These are phyloP conservation scores for Dendrostoma leiphaemia DNA, from an alignment of 2,329 filamentous ascomycete genomes.

Conservation along the genomic window DNA sequence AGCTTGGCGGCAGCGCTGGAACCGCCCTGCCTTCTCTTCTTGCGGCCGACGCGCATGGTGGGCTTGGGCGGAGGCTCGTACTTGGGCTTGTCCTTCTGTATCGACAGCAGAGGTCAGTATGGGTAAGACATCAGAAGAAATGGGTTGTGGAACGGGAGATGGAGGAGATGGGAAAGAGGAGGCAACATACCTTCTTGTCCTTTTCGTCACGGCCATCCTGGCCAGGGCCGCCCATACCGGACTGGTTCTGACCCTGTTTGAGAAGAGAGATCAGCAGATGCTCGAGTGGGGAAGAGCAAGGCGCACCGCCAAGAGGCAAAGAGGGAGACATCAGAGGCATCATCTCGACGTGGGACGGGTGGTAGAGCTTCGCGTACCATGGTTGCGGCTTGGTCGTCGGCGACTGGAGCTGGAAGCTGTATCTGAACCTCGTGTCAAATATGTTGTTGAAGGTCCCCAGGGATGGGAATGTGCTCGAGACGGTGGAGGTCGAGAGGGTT, in stretches of 20 bases:
- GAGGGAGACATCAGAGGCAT: no score
- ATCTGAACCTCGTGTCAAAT: no score
- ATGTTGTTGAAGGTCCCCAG: no score
- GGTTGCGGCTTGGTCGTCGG: slow-evolving; percentile 9
- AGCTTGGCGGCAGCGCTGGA: slow-evolving; percentile 95
- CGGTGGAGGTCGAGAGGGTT: no score
- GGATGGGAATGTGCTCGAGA: no score
- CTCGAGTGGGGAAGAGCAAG: background rate
- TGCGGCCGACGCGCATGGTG: slow-evolving; percentile 93
- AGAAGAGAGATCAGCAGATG: slow-evolving; percentile 16
- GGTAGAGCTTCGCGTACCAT: slow-evolving; percentile 25
- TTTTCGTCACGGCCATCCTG: slow-evolving; percentile 80
- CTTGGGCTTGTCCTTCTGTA: slow-evolving; percentile 98
- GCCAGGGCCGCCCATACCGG: slow-evolving; percentile 71
- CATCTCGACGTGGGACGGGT: no score
- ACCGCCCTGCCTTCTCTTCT: slow-evolving; percentile 95
- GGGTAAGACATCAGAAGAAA: background rate
- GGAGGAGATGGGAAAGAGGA: no score
- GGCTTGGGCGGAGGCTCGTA: slow-evolving; percentile 97
- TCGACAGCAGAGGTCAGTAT: slow-evolving; percentile 18
- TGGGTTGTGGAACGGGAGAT: slow-evolving; percentile 10
- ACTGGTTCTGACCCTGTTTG: slow-evolving; percentile 75
- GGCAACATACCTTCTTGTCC: slow-evolving; percentile 79
- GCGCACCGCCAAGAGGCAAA: background rate
- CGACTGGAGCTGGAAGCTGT: background rate